Evolutionary conservation across 345 rosid species (phyloP).

Genomic region (Pugionium dolabratum): DNA sequence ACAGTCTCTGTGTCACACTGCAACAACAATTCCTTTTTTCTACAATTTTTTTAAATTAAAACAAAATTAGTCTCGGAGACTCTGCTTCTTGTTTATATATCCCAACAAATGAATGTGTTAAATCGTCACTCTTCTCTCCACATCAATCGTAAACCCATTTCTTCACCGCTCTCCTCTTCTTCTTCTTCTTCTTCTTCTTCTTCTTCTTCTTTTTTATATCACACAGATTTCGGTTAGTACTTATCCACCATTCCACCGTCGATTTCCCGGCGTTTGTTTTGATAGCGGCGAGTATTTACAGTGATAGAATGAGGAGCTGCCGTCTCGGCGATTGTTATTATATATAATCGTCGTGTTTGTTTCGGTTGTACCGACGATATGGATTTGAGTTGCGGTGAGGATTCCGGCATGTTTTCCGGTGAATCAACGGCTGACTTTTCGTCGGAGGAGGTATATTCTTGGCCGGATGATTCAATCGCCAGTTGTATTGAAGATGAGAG

Average conservation of each 20-base stretch:
- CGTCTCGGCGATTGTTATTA: conserved; percentile 28
- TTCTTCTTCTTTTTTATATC: neutral
- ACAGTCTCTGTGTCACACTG: conserved; percentile 16
- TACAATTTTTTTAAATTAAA: neutral
- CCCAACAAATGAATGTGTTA: conserved; percentile 51
- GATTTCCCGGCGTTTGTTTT: neutral
- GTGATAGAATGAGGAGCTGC: conserved; percentile 41
- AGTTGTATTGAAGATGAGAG: conserved; percentile 68
- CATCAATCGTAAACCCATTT: conserved; percentile 3
- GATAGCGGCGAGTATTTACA: conserved; percentile 27
- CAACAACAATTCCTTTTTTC: conserved; percentile 11
- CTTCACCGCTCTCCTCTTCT: neutral
- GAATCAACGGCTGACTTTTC: conserved; percentile 48
- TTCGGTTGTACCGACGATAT: conserved; percentile 46
- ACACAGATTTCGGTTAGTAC: conserved; percentile 24
- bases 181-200: neutral
- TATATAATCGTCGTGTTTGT: too few species aligned
- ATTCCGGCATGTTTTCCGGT: conserved; percentile 44
- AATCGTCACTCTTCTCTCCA: conserved; percentile 36
- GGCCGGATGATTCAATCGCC: conserved; percentile 68
- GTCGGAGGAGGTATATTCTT: conserved; percentile 66
- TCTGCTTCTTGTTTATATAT: conserved; percentile 62
- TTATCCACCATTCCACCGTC: neutral
- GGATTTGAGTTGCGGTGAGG: conserved; percentile 82
- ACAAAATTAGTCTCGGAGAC: neutral